Conservation (phyloP, 768 basidiomycete species). For the Agrocybe pediades region DNA sequence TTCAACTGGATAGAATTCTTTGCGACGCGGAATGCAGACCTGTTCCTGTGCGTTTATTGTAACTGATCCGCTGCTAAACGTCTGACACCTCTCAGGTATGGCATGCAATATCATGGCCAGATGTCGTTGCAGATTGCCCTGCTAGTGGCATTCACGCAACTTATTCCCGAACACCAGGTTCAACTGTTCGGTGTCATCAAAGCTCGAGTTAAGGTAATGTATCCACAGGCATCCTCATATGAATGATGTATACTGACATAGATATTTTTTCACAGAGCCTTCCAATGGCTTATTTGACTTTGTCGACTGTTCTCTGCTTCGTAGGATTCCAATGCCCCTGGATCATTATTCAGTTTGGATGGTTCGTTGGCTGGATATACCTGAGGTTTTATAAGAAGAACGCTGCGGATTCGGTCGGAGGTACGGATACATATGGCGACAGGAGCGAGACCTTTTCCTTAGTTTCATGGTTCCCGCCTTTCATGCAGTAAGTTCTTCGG, state of each 20-base stretch:
- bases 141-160: constrained; percentile 95
- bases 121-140: constrained; percentile 88
- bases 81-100: constrained; percentile 58
- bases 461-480: constrained; percentile 95
- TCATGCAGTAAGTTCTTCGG: constrained; percentile 73
- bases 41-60: constrained; percentile 68
- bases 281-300: constrained; percentile 92
- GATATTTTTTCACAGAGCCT: constrained; percentile 57
- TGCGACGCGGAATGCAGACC: constrained; percentile 65
- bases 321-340: constrained; percentile 87
- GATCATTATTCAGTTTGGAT: constrained; percentile 98
- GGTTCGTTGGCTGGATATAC: constrained; percentile 95
- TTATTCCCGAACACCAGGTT: constrained; percentile 98
- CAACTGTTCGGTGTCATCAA: constrained; percentile 86
- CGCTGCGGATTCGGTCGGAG: constrained; percentile 60
- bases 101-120: constrained; percentile 89
- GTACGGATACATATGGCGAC: constrained; percentile 82
- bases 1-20: constrained; percentile 89
- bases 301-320: constrained; percentile 85
- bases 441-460: constrained; percentile 96
- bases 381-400: constrained; percentile 96
- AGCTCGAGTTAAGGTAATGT: constrained; percentile 84
- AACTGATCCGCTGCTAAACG: background rate
- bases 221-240: background rate
- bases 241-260: background rate